Conservation (phyloP, 164 flowering plant species). For the Kingdonia uniflora region DNA sequence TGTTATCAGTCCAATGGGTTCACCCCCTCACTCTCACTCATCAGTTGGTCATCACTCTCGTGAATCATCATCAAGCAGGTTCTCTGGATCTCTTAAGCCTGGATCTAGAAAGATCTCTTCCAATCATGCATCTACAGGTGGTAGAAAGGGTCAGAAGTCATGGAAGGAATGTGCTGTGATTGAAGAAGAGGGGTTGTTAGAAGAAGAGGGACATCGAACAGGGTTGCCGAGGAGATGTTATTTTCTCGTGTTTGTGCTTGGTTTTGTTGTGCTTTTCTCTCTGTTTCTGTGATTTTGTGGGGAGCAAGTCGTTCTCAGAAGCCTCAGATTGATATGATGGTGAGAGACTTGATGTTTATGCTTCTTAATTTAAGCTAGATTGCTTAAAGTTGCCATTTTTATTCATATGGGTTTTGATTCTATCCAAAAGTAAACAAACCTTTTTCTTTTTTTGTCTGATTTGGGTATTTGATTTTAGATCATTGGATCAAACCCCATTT, state of each 20-base stretch:
- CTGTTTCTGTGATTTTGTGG: slow-evolving; percentile 60
- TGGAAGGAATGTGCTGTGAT: slow-evolving; percentile 54
- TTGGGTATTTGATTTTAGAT: too few relatives aligned
- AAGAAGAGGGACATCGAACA: slow-evolving; percentile 33
- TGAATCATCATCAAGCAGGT: slow-evolving; percentile 65
- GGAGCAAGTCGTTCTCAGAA: slow-evolving; percentile 72
- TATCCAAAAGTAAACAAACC: too few relatives aligned
- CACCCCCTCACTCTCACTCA: slow-evolving; percentile 84
- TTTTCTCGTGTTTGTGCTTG: slow-evolving; percentile 51
- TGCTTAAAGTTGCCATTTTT: too few relatives aligned
- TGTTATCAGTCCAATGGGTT: slow-evolving; percentile 56
- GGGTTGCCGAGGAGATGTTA: slow-evolving; percentile 56
- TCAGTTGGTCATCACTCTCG: slow-evolving; percentile 81
- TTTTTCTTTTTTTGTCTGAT: too few relatives aligned
- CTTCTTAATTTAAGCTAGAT: too few relatives aligned
- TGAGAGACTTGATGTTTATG: slow-evolving; percentile 12
- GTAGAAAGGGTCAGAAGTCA: slow-evolving; percentile 31
- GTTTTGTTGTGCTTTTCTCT: slow-evolving; percentile 55
- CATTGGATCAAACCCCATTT: not conserved
- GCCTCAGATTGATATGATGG: slow-evolving; percentile 59
- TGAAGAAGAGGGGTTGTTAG: slow-evolving; percentile 77
- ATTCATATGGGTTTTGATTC: too few relatives aligned
- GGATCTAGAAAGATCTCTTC: slow-evolving; percentile 56
- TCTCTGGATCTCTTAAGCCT: slow-evolving; percentile 73
- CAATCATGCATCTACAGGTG: slow-evolving; percentile 26